A percentile compares a stretch with the other conserved stretches of the same genome.
These are phyloP conservation scores for Eremothecium cymbalariae DNA, from an alignment of 1,139 yeast genomes.

Conservation along the genomic window DNA sequence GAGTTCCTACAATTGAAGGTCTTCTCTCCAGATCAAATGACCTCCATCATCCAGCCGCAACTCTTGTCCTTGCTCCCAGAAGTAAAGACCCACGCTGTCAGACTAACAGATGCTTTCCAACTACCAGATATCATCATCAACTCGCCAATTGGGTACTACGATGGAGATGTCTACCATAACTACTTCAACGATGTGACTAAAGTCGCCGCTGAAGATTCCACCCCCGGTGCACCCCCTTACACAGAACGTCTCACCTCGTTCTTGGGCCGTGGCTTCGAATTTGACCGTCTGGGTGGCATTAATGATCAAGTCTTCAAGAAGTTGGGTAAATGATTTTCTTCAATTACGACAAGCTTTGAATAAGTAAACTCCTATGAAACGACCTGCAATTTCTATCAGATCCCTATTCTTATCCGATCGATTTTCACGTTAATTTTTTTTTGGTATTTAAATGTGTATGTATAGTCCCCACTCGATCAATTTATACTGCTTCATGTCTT, in stretches of 20 bases:
- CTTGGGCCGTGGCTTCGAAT: conserved; percentile 41
- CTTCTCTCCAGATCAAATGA: conserved; percentile 41
- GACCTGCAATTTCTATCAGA: no score
- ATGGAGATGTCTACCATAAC: conserved; percentile 81
- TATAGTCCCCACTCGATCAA: no score
- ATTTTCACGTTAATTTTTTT: no score
- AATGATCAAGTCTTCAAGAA: conserved; percentile 37
- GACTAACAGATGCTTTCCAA: conserved; percentile 84
- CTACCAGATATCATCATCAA: conserved; percentile 78
- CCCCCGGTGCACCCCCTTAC: conserved; percentile 54
- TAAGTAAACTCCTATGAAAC: no score
- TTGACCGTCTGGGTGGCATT: conserved; percentile 45
- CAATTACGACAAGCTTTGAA: no score
- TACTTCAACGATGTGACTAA: conserved; percentile 47
- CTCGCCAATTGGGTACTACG: conserved; percentile 74
- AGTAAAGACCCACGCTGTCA: conserved; percentile 65
- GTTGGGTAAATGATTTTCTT: conserved; percentile 22
- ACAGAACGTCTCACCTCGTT: conserved; percentile 42
- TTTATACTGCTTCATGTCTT: not conserved
- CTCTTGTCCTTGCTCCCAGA: conserved; percentile 40
- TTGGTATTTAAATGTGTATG: no score
- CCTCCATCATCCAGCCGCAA: conserved; percentile 38
- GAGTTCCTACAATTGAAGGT: conserved; percentile 63
- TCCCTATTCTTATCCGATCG: no score
- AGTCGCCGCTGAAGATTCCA: conserved; percentile 32